Base-by-base conservation (phyloP, 768 basidiomycete species). In the Lyophyllum atratum region DNA sequence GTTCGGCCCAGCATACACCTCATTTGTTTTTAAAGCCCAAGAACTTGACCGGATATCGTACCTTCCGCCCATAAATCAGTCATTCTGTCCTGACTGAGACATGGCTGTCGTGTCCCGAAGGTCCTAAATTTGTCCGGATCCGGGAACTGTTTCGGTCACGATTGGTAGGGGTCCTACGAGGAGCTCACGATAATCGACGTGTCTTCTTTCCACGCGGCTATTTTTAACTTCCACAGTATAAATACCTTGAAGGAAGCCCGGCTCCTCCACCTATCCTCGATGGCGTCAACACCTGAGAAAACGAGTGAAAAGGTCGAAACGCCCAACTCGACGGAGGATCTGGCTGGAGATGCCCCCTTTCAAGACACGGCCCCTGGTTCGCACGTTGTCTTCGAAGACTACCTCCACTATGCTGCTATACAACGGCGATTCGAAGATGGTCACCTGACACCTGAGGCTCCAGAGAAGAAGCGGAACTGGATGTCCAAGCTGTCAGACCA, bases 331-430 rank as follows among this genome's bases (percentile, higher is more conserved):
- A 25, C 49, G 17, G 21, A 55, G 17, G 26, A 51, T 17, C 40
- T 48, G 21, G 42, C 19, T 25, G 31, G 40, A 17, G 29, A 39
- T 46, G 34, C 49, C 33, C 48, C 50, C 22, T 25, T 21, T 10
- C n/a, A 37, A 15, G 29, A 37, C 17, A 15, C 22, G 15, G 21
- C 45, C 37, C 42, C 12, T 3, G 29, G 34, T 19, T 52, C 48
- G 31, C 52, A 31, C 2, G 52, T 66, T 26, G 62, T 67, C 19
- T 75, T 74, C 53, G 74, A 77, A 58, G 75, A 76, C 11, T 76
- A 70, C 54, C 66, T 75, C 9, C 70, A 74, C 59, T 75, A 71
- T 49, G 72, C 73, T 1, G 72, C 73, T 1, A 53, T 76, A 24
- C 74, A 77, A 52, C 65, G 76, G 22, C 65, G 62, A 5, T 65